These are phyloP conservation scores for Cylindrodendrum hubeiense DNA, from an alignment of 2,329 filamentous ascomycete species.

Conservation along the genomic window DNA sequence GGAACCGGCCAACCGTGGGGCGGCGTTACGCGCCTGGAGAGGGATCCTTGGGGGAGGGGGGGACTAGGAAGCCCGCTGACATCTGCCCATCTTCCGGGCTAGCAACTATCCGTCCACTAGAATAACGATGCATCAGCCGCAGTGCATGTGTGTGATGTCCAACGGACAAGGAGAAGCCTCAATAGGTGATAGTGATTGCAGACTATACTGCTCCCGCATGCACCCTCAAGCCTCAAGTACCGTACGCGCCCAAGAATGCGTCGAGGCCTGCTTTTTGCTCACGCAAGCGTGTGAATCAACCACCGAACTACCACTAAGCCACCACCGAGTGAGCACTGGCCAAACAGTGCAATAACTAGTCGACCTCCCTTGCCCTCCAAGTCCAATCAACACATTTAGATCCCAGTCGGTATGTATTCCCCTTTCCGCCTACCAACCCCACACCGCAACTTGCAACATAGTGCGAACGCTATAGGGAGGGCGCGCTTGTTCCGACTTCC, in stretches of 20 bases:
- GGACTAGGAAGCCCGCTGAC: no score
- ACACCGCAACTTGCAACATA: neutral
- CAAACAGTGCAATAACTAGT: neutral
- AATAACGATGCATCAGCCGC: neutral
- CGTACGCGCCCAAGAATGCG: neutral
- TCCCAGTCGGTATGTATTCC: neutral
- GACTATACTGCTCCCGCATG: neutral
- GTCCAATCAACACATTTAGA: neutral
- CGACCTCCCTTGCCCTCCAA: neutral
- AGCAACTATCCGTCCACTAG: no score
- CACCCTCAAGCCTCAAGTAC: no score
- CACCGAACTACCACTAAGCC: no score
- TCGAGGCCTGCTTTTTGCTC: neutral
- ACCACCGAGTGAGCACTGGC: neutral
- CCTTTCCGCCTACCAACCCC: no score
- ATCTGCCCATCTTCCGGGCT: neutral
- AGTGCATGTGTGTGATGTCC: neutral
- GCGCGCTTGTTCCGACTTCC: neutral
- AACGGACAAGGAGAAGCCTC: neutral
- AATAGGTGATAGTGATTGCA: neutral
- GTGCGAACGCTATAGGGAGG: no score
- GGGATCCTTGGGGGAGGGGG: neutral
- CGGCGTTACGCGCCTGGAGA: neutral
- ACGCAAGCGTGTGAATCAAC: neutral
- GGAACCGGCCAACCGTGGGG: neutral